Conservation (phyloP, 1,284 basidiomycete genomes). For the Melampsora larici-populina region DNA sequence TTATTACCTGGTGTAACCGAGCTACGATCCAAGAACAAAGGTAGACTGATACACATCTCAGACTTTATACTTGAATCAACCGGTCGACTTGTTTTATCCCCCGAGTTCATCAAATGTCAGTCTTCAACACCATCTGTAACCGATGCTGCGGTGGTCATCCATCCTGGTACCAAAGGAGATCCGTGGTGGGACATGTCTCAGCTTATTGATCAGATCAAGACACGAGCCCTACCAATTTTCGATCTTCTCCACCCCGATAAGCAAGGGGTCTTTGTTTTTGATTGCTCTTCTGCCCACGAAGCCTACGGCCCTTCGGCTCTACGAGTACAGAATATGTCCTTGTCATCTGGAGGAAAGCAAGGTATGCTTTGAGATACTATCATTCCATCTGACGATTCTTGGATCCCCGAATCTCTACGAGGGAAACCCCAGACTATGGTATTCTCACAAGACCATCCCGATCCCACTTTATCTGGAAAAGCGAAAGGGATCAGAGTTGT, state of each 20-base stretch:
- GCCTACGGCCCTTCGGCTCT: background rate
- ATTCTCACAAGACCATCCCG: background rate
- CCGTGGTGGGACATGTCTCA: constrained; percentile 26
- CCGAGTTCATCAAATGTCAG: background rate
- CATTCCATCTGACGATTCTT: background rate
- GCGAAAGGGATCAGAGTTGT: constrained; percentile 4
- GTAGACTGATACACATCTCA: constrained; percentile 3
- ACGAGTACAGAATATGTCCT: background rate
- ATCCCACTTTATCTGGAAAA: background rate
- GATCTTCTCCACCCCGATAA: background rate
- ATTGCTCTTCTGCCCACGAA: constrained; percentile 13
- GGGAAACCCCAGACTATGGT: background rate
- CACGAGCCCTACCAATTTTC: constrained; percentile 4
- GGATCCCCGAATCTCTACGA: background rate
- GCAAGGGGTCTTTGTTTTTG: constrained; percentile 15
- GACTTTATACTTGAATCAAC: constrained; percentile 18
- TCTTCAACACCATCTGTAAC: background rate
- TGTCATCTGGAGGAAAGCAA: constrained; percentile 1
- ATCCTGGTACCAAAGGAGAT: no score
- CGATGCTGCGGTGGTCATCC: constrained; percentile 7
- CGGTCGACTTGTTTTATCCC: background rate
- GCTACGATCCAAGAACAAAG: constrained; percentile 16
- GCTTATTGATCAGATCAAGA: background rate
- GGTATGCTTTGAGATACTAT: background rate
- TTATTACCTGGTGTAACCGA: background rate